phyloP scores from a whole-genome alignment of 768 basidiomycete species.

The Calocera cornea region DNA sequence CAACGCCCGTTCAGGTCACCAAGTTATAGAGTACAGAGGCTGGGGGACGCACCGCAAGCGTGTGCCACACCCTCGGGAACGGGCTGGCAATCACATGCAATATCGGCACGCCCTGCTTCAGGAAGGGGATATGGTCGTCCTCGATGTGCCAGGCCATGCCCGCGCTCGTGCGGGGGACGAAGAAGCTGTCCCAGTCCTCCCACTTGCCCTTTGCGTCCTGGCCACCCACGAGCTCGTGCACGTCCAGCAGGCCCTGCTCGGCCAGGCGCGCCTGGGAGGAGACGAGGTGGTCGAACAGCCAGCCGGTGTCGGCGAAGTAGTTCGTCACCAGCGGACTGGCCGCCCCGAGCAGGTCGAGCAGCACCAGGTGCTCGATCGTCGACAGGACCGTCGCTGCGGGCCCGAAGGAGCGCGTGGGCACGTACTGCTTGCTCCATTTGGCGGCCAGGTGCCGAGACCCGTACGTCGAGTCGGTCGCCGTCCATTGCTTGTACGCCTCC shows the following conservation, averaged over 20 bases:
- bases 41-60: constrained; percentile 39
- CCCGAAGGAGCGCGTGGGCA: constrained; percentile 32
- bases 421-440: constrained; percentile 62
- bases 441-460: constrained; percentile 93
- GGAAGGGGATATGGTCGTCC: constrained; percentile 91
- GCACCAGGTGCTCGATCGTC: constrained; percentile 77
- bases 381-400: constrained; percentile 50
- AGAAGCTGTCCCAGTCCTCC: constrained; percentile 41
- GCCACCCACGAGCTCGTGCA: constrained; percentile 5
- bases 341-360: constrained; percentile 85
- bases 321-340: constrained; percentile 59
- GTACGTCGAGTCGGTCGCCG: constrained; percentile 78
- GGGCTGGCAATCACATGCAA: constrained; percentile 81
- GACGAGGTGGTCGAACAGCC: constrained; percentile 73
- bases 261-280: constrained; percentile 61
- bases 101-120: constrained; percentile 66
- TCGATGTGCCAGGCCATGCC: constrained; percentile 49
- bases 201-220: constrained; percentile 14
- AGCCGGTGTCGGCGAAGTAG: constrained; percentile 77
- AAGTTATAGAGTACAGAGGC: background rate
- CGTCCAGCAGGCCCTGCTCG: constrained; percentile 43
- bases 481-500: constrained; percentile 89
- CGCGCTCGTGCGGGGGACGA: constrained; percentile 35
- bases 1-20: background rate
- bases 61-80: constrained; percentile 88